Conservation (phyloP, 192 early-diverging fungal species). For the Rhizophagus clarus region DNA sequence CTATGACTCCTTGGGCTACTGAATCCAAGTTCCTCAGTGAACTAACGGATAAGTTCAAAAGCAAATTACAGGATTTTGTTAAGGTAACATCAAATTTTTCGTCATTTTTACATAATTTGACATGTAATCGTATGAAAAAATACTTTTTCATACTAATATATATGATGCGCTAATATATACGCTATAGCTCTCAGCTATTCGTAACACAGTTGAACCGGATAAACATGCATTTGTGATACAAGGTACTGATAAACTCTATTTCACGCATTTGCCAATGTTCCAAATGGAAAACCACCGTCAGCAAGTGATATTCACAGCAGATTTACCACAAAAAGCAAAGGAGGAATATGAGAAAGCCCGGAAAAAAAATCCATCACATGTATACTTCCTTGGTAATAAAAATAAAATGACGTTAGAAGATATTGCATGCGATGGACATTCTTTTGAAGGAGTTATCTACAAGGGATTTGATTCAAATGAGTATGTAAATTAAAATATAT, state of each 20-base stretch:
- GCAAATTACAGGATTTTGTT: background rate
- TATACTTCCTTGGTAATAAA: background rate
- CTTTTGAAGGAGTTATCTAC: slow-evolving; percentile 6
- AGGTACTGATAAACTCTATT: background rate
- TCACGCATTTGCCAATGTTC: background rate
- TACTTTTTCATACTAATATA: too few species aligned
- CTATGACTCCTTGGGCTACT: background rate
- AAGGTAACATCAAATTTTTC: background rate
- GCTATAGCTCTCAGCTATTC: background rate
- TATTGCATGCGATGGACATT: background rate
- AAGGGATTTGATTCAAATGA: background rate
- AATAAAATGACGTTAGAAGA: slow-evolving; percentile 3
- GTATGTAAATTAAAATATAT: background rate
- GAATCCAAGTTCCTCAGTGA: background rate
- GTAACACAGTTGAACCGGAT: background rate
- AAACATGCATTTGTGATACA: background rate
- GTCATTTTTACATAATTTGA: background rate
- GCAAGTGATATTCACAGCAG: slow-evolving; percentile 5
- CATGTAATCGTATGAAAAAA: too few species aligned
- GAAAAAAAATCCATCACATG: background rate
- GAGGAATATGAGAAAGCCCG: background rate
- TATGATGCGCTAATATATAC: background rate
- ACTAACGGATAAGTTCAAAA: background rate
- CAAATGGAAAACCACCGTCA: slow-evolving; percentile 16
- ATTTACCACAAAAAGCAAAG: background rate